Percentiles rank a stretch among this genome's conserved stretches.
These are phyloP conservation scores for Triticum turgidum DNA, from an alignment of 176 grass and related monocot species.

Conservation along the genomic window DNA sequence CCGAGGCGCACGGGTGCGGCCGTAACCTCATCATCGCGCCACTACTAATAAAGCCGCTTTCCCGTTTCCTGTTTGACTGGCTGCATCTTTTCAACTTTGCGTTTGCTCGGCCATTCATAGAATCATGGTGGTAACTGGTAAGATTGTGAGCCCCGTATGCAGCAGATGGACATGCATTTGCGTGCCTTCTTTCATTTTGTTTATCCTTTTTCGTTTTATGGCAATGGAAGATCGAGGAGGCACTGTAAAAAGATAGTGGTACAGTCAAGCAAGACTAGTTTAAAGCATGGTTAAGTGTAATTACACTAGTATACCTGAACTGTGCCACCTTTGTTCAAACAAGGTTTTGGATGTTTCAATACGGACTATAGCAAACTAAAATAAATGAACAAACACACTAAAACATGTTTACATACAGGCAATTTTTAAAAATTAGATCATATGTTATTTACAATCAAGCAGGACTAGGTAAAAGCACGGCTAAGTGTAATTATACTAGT, in stretches of 20 bases:
- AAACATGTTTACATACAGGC: too few species aligned
- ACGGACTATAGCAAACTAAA: too few species aligned
- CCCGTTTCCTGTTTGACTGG: not conserved
- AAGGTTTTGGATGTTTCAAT: too few species aligned
- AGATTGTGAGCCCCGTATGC: not conserved
- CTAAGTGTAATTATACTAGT: too few species aligned
- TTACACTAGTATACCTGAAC: too few species aligned
- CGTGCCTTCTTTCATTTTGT: not conserved
- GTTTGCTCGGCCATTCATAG: not conserved
- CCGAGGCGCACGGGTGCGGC: slow-evolving; percentile 22
- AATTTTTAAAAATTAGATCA: too few species aligned
- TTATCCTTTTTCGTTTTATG: not conserved
- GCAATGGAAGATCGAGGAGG: not conserved
- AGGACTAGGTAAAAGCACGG: too few species aligned
- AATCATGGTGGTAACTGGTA: not conserved
- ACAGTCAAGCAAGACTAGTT: too few species aligned
- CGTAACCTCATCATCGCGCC: slow-evolving; percentile 10
- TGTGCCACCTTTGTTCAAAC: too few species aligned
- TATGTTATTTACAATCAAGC: too few species aligned
- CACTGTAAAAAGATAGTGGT: not conserved
- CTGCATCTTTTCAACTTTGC: not conserved
- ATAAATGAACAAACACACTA: too few species aligned
- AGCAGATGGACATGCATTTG: not conserved
- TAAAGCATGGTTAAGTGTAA: too few species aligned
- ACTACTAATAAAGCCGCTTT: slow-evolving; percentile 16